phyloP scores from a whole-genome alignment of 331 rosid species.

The Cydonia oblonga region DNA sequence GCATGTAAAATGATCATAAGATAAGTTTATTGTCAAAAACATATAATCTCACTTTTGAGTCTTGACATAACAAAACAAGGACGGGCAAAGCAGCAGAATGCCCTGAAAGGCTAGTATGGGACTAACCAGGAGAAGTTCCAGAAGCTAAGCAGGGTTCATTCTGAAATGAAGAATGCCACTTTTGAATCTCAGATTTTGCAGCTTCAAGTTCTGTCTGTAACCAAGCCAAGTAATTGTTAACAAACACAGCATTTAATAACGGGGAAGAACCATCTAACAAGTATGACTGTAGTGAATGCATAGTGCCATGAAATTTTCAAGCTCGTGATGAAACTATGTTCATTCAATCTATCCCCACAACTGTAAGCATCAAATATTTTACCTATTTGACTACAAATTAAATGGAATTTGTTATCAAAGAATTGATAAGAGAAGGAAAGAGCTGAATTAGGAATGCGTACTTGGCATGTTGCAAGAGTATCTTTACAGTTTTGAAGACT shows the following conservation, averaged over 20 bases:
- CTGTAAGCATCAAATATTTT: background rate
- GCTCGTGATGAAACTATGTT: background rate
- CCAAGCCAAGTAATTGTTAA: slow-evolving; percentile 9
- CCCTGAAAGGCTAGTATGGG: background rate
- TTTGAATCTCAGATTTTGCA: slow-evolving; percentile 64
- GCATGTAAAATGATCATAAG: background rate
- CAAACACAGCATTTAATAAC: background rate
- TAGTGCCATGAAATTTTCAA: background rate
- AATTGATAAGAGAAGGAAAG: background rate
- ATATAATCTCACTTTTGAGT: background rate
- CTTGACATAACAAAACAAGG: background rate
- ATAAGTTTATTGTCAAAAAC: background rate
- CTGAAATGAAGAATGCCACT: slow-evolving; percentile 70
- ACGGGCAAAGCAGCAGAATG: background rate
- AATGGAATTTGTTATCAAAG: background rate
- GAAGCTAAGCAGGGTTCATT: slow-evolving; percentile 59
- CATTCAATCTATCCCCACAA: background rate
- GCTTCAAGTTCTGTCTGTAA: slow-evolving; percentile 63
- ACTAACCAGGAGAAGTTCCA: slow-evolving; percentile 69
- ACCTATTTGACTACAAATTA: background rate
- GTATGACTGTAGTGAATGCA: background rate
- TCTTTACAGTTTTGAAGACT: slow-evolving; percentile 76
- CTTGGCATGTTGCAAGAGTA: slow-evolving; percentile 59
- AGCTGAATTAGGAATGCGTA: slow-evolving; percentile 21
- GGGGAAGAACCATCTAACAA: background rate